Evolutionary conservation across 1,284 basidiomycete genomes (phyloP), one percentile per base, ranked within the genome.

Genomic region (Agroathelia rolfsii): DNA sequence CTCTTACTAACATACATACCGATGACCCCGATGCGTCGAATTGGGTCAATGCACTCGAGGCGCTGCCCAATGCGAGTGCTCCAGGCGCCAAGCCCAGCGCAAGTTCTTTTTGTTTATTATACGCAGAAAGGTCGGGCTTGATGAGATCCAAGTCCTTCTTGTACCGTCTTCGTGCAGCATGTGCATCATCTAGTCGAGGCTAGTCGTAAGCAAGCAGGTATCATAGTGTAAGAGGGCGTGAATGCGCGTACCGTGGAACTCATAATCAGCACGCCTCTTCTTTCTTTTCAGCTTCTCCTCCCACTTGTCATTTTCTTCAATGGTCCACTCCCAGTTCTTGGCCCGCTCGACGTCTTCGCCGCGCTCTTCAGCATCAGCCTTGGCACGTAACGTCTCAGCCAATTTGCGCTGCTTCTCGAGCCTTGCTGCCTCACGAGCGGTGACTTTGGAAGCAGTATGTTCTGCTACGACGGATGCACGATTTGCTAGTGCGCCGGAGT

Each of bases 231-330:
- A 41, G n/a, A n/a, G 14, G 5, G 5, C 11, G n/a, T n/a, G n/a
- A n/a, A n/a, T n/a, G 3, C 15, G 55, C 71, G 46, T 41, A 76
- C 81, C 80, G 46, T 85, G 76, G 46, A 86, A 87, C 49, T 84
- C 78, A 43, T 76, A 83, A 53, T 90, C 84, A 12, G 75, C 81
- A 47, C 79, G 68, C 52, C 82, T 66, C 38, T 69, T 69, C 54
- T 86, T 88, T 44, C 78, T 56, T 22, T 74, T 76, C 43, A 74
- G 56, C 59, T 90, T 90, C 62, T 83, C 83, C 63, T 93, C 88
- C 94, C 93, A 93, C 41, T 73, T 62, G 46, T 96, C 89, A 47
- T 90, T 93, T 58, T 95, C 89, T 60, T 95, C 92, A 36, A 95
- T 83, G 14, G 80, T 85, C 62, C 86, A 96, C 48, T 87, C 78